A percentile compares a stretch with the other conserved stretches of the same genome.
phyloP scores from a whole-genome alignment of 345 rosid genomes.

The Zanthoxylum bungeanum region DNA sequence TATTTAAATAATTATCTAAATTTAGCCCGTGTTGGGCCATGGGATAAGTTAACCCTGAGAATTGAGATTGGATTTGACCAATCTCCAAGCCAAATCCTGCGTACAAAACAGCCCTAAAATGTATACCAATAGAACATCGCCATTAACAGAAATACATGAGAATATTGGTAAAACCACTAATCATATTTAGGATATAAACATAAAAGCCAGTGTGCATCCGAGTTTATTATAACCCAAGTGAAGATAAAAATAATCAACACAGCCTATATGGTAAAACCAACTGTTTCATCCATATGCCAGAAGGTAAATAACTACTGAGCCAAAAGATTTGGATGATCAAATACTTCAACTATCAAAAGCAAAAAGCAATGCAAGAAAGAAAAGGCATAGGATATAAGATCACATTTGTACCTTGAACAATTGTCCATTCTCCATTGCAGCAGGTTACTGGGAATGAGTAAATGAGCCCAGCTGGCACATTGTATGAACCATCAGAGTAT shows the following conservation, averaged over 20 bases:
- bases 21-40: neutral
- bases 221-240: neutral
- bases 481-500: conserved; percentile 95
- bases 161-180: neutral
- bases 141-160: neutral
- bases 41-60: neutral
- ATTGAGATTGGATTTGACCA: neutral
- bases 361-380: neutral
- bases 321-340: neutral
- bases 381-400: neutral
- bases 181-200: neutral
- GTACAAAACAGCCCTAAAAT: neutral
- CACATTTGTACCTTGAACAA: conserved; percentile 68
- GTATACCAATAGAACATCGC: neutral
- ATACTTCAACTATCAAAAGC: neutral
- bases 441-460: conserved; percentile 98
- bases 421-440: conserved; percentile 79
- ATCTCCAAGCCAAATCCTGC: neutral
- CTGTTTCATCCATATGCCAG: neutral
- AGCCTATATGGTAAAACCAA: neutral
- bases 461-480: conserved; percentile 90
- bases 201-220: neutral
- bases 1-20: neutral
- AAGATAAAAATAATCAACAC: neutral
- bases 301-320: neutral